phyloP scores from a whole-genome alignment of 192 early-diverging fungal genomes.

The Coemansia sp. region DNA sequence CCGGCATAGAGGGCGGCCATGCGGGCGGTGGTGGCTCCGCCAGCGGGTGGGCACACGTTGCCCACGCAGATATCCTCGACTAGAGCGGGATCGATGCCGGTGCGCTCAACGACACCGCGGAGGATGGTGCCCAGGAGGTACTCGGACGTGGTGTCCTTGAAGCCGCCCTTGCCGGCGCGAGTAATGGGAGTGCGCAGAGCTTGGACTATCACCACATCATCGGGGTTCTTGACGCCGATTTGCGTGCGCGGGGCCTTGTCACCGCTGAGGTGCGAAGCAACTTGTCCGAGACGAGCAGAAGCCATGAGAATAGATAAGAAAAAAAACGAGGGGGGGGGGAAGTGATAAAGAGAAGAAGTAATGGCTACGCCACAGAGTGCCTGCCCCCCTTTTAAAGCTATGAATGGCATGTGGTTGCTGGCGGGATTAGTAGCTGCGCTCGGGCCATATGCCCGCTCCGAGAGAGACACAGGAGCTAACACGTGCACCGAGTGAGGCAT shows the following conservation, averaged over 20 bases:
- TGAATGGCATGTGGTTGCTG: not conserved
- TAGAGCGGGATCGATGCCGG: conserved; percentile 78
- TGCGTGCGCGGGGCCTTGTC: conserved; percentile 52
- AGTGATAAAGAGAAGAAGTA: not conserved
- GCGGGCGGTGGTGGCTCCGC: conserved; percentile 84
- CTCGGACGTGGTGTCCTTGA: conserved; percentile 87
- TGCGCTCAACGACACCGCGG: conserved; percentile 70
- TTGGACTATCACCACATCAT: conserved; percentile 91
- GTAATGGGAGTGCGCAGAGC: conserved; percentile 88
- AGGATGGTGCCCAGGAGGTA: conserved; percentile 75
- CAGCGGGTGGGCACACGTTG: conserved; percentile 84
- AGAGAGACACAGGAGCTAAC: not conserved
- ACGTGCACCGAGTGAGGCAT: not conserved
- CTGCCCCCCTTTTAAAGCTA: not conserved
- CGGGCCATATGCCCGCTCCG: conserved; percentile 4
- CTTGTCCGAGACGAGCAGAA: conserved; percentile 41
- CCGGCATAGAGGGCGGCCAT: conserved; percentile 91
- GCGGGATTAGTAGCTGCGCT: not conserved
- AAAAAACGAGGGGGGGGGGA: not conserved
- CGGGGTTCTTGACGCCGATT: conserved; percentile 71
- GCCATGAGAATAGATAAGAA: conserved; percentile 13
- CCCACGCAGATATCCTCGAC: conserved; percentile 96
- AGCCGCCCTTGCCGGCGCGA: conserved; percentile 85
- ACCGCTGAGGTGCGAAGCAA: conserved; percentile 51
- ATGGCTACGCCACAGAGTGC: not conserved